Base-by-base conservation (phyloP, 768 basidiomycete genomes). In the Tylopilus vinaceipallidus region DNA sequence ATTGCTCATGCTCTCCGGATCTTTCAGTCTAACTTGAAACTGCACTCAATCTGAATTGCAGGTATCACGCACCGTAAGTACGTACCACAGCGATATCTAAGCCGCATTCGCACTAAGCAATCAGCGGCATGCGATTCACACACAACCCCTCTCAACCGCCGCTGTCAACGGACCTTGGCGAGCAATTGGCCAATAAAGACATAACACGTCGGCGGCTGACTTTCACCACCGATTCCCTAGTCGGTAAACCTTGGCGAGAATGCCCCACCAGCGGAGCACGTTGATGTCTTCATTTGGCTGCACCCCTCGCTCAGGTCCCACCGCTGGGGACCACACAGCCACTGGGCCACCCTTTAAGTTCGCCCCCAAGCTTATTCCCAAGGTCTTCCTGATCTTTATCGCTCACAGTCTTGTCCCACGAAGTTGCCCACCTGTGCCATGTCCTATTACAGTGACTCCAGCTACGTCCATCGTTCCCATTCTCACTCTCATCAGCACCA, bases 391-490 rank as follows among this genome's bases (percentile, higher is more conserved):
- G 47, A 39, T 41, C 47, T 17, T 19, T 14, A 39, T 41, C 42
- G 16, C 50, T 45, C 40, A 43, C 42, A 23, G 13, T 47, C 49
- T 24, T 44, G 4, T 40, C n/a, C n/a, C n/a, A n/a, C n/a, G n/a
- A n/a, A 19, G 8, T 22, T 22, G 10, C 17, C 26, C 38, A 19
- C 30, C 40, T 39, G 16, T 24, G 27, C 19, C 48, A 20, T 65
- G 64, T 54, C 64, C 14, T 65, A 66, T 41, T 65, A 66, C 30
- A 2, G 11, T 24, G 57, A 57, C 4, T 7, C 57, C 16, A 47
- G 12, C 42, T 49, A 57, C 13, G 13, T 19, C 20, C 58, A 55
- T 20, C 52, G 54, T 30, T 40, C 60, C 14, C 63, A 42, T 2
- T 54, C 54, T 26, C 52, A 54, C 4, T 49, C 58, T 3, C 45